These are phyloP conservation scores for Globisporangium okanoganense DNA, from an alignment of 352 stramenopile species.

Conservation along the genomic window DNA sequence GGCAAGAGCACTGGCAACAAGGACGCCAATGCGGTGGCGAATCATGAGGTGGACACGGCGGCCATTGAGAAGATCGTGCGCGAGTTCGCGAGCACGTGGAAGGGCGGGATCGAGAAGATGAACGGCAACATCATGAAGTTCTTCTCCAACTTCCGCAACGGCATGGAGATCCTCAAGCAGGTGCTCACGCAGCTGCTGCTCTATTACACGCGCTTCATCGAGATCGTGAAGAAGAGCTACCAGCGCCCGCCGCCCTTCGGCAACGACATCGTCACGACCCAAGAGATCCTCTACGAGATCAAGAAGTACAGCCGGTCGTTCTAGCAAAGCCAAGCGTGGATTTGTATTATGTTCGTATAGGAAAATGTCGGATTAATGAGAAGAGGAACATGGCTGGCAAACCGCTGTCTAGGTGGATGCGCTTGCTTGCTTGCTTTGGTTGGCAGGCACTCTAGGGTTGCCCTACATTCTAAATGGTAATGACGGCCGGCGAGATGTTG, in stretches of 20 bases:
- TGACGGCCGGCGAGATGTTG: slow-evolving; percentile 48
- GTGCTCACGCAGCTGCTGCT: slow-evolving; percentile 97
- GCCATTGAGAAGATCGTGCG: slow-evolving; percentile 93
- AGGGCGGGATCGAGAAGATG: slow-evolving; percentile 95
- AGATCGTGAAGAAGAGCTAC: slow-evolving; percentile 94
- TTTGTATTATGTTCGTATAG: not conserved
- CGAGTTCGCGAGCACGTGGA: slow-evolving; percentile 96
- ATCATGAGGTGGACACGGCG: slow-evolving; percentile 72
- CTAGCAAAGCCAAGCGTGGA: slow-evolving; percentile 34
- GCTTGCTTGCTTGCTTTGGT: slow-evolving; percentile 12
- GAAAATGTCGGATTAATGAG: not conserved
- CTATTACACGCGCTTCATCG: slow-evolving; percentile 98
- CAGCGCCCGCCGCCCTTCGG: slow-evolving; percentile 75
- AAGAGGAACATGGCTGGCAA: not conserved
- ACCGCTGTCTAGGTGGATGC: not conserved
- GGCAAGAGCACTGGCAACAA: slow-evolving; percentile 16
- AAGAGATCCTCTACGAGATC: slow-evolving; percentile 97
- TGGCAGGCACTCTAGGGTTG: not conserved
- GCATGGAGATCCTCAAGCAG: slow-evolving; percentile 99
- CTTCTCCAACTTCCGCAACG: slow-evolving; percentile 98
- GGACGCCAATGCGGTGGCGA: slow-evolving; percentile 1
- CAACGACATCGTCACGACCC: slow-evolving; percentile 94
- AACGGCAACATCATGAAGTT: slow-evolving; percentile 97
- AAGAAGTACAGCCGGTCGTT: slow-evolving; percentile 96
- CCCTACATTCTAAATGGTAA: slow-evolving; percentile 14